Evolutionary conservation across 164 flowering plant genomes (phyloP).

Genomic region (Umbilicus rupestris): DNA sequence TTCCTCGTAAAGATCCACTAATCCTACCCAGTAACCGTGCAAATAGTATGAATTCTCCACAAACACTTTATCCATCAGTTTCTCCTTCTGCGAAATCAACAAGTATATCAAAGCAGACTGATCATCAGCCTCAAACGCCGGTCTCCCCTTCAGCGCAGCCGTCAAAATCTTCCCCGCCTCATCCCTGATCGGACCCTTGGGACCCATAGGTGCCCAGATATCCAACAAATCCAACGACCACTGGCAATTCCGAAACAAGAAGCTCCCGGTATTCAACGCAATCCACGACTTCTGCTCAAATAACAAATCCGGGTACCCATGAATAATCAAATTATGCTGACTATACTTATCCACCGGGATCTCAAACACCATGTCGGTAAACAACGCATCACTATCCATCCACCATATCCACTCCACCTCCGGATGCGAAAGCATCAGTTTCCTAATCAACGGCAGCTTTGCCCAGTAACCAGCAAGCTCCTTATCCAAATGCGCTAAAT

Average conservation of each 20-base stretch:
- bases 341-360: constrained; percentile 59
- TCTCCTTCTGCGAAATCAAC: constrained; percentile 54
- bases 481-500: constrained; percentile 73
- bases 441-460: constrained; percentile 66
- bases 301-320: constrained; percentile 79
- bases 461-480: constrained; percentile 95
- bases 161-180: constrained; percentile 83
- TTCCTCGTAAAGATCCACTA: constrained; percentile 81
- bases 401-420: constrained; percentile 98
- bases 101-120: constrained; percentile 88
- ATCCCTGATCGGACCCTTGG: constrained; percentile 69
- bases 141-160: constrained; percentile 66
- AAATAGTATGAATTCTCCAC: constrained; percentile 74
- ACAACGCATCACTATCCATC: constrained; percentile 96
- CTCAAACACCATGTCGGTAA: constrained; percentile 90
- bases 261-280: constrained; percentile 81
- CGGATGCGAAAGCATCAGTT: constrained; percentile 76
- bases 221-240: constrained; percentile 90
- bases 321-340: constrained; percentile 57
- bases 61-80: constrained; percentile 68
- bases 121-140: constrained; percentile 90
- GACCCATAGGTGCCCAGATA: constrained; percentile 95
- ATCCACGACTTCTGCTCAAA: constrained; percentile 79
- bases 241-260: constrained; percentile 79
- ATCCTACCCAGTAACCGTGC: constrained; percentile 83